A percentile compares a stretch with the other conserved stretches of the same genome.
Conservation (phyloP, 1,139 yeast genomes). For the Sugiyamaella novakii region DNA sequence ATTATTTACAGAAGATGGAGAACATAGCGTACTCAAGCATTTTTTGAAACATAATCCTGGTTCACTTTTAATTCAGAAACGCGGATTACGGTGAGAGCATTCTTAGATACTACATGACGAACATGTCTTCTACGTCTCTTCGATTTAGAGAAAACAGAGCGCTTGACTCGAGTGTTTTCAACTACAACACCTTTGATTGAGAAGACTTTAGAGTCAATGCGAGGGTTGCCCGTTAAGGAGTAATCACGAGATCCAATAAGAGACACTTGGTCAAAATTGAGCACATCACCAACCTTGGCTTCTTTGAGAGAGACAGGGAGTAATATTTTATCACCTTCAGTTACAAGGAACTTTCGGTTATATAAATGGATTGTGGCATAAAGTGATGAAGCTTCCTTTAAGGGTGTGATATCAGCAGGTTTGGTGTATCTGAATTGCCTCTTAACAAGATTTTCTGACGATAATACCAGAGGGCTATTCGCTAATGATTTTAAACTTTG, state of each 20-base stretch:
- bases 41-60: slow-evolving; percentile 23
- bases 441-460: slow-evolving; percentile 22
- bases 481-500: background rate
- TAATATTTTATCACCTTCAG: slow-evolving; percentile 82
- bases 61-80: slow-evolving; percentile 57
- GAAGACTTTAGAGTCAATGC: slow-evolving; percentile 55
- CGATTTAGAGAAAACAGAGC: slow-evolving; percentile 64
- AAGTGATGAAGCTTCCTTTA: slow-evolving; percentile 63
- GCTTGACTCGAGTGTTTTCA: slow-evolving; percentile 85
- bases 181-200: slow-evolving; percentile 74
- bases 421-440: slow-evolving; percentile 30
- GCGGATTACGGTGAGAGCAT: slow-evolving; percentile 76
- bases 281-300: slow-evolving; percentile 77
- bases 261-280: slow-evolving; percentile 71
- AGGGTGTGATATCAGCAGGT: slow-evolving; percentile 50
- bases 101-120: slow-evolving; percentile 77
- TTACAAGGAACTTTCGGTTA: slow-evolving; percentile 83
- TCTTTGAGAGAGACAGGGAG: slow-evolving; percentile 76
- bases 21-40: too few species aligned
- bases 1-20: slow-evolving; percentile 11
- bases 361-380: slow-evolving; percentile 85
- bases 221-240: slow-evolving; percentile 60
- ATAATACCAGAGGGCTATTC: slow-evolving; percentile 4
- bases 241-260: slow-evolving; percentile 84
- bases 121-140: slow-evolving; percentile 84